Evolutionary conservation across 169 alveolate species (phyloP), one percentile per base, ranked within the genome.

Genomic region (Plasmodium chabaudi): DNA sequence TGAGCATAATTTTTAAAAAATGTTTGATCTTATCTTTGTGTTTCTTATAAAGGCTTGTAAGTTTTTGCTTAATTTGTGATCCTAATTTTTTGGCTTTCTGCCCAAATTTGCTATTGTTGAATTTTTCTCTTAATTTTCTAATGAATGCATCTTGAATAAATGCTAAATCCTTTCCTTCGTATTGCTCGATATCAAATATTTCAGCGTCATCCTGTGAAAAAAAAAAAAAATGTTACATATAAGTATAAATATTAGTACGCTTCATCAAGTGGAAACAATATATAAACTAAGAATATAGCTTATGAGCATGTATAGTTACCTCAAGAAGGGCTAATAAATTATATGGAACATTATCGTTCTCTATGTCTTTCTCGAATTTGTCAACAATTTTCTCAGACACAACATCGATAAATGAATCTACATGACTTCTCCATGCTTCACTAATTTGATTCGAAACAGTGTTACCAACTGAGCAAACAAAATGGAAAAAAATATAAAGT

Each of bases 381-480:
- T 82, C 82, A 42, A 82, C 90, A 27, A 82, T 68, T 82, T 61
- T 82, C 46, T 51, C 68, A 67, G 90, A 82, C 27, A 82, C 90
- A 10, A 82, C 49, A 21, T 82, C 90, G 27, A 82, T 17, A 12
- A 82, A 82, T 55, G 90, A 82, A 27, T 82, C 82, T 53, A 82
- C 67, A 9, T 82, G 82, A 17, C n/a, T 82, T 61, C 55, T 39
- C 90, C 90, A 82, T 65, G 19, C 19, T 70, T 42, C 55, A 10
- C 84, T 71, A 42, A 82, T 64, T 82, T 53, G 53, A 61, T 51
- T 65, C 27, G 90, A 82, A 34, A 82, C 34, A 0, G 9, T 68
- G 39, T 82, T 71, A 44, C 84, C 90, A 82, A 82, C 90, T 82
- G 17, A 67, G 55, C 55, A 57, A 55, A 53, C 3, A 59, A 53